Percentiles rank a stretch among this genome's conserved stretches.
phyloP scores from a whole-genome alignment of 768 basidiomycete species.

The Mycena albidolilacea region DNA sequence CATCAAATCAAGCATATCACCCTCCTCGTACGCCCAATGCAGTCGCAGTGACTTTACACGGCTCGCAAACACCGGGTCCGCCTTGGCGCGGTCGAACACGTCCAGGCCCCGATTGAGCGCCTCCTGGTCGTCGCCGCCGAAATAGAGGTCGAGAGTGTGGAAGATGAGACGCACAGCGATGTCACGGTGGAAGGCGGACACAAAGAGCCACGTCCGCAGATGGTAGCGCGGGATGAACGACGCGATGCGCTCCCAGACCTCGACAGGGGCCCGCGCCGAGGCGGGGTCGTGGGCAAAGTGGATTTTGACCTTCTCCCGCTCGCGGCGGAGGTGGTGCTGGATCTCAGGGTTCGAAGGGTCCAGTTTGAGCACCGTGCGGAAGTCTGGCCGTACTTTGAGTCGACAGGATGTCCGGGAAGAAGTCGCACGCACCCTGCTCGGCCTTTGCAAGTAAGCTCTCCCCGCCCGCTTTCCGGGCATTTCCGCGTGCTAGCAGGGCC shows the following conservation, averaged over 20 bases:
- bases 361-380: constrained; percentile 70
- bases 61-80: constrained; percentile 72
- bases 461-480: constrained; percentile 69
- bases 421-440: constrained; percentile 64
- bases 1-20: constrained; percentile 77
- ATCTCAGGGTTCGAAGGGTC: constrained; percentile 73
- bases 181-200: constrained; percentile 74
- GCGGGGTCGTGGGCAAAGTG: constrained; percentile 70
- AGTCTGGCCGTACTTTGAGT: constrained; percentile 58
- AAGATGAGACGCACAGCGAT: constrained; percentile 78
- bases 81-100: constrained; percentile 77
- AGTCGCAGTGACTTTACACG: constrained; percentile 71
- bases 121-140: constrained; percentile 67
- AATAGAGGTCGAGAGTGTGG: constrained; percentile 77
- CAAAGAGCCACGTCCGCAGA: constrained; percentile 78
- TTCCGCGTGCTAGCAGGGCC: constrained; percentile 72
- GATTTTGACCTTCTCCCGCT: constrained; percentile 60
- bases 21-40: constrained; percentile 81
- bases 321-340: constrained; percentile 60
- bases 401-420: constrained; percentile 4
- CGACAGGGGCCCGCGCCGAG: constrained; percentile 72
- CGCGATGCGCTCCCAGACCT: constrained; percentile 80
- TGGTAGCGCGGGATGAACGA: constrained; percentile 73
- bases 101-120: constrained; percentile 74
- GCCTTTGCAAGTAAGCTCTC: constrained; percentile 71